A percentile compares a stretch with the other conserved stretches of the same genome.
Evolutionary conservation across 257 asterid genomes (phyloP).

Genomic region (Jacaranda copaia): DNA sequence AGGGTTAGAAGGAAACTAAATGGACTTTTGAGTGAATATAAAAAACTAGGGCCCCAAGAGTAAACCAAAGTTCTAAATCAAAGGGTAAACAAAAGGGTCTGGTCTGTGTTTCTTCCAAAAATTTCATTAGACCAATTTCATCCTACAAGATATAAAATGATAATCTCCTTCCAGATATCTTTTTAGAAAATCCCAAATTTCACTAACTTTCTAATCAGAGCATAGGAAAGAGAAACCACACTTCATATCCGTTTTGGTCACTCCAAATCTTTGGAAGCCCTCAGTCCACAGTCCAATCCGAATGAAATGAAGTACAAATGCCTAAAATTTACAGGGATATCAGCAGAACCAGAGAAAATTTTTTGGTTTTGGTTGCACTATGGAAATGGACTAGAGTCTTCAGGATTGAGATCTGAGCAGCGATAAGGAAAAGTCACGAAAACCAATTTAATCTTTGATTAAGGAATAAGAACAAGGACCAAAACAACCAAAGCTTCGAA

Average conservation of each 20-base stretch:
- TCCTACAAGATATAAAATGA: conserved; percentile 22
- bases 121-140: conserved; percentile 8
- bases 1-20: neutral
- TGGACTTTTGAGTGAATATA: neutral
- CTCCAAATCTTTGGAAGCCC: conserved; percentile 26
- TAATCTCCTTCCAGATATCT: conserved; percentile 14
- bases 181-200: conserved; percentile 17
- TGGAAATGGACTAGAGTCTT: conserved; percentile 18
- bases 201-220: conserved; percentile 17
- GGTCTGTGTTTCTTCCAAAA: neutral
- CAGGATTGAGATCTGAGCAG: conserved; percentile 30
- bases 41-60: neutral
- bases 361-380: conserved; percentile 20
- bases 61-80: conserved; percentile 3
- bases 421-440: conserved; percentile 22
- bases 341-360: neutral
- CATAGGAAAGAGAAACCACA: conserved; percentile 21
- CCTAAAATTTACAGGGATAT: neutral
- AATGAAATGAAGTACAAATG: neutral
- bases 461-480: conserved; percentile 27
- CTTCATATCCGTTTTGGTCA: conserved; percentile 19
- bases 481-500: conserved; percentile 30
- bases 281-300: conserved; percentile 21
- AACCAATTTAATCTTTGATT: conserved; percentile 23
- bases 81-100: neutral